These are phyloP conservation scores for Parmales sp. DNA, from an alignment of 108 stramenopile species.

Conservation along the genomic window DNA sequence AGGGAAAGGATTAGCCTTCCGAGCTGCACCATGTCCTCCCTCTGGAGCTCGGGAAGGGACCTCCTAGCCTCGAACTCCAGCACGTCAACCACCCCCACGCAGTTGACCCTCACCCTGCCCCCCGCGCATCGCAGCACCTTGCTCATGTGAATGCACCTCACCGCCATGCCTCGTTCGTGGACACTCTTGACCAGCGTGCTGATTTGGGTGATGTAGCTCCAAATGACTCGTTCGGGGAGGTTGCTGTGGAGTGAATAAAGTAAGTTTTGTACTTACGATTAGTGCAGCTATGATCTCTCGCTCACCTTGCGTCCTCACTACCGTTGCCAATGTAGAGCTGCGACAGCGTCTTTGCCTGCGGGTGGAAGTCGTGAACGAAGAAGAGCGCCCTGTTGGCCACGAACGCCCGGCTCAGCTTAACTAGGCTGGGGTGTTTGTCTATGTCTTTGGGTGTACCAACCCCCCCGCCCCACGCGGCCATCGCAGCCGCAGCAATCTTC, in stretches of 20 bases:
- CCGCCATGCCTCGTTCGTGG: slow-evolving; percentile 63
- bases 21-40: slow-evolving; percentile 64
- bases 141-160: slow-evolving; percentile 56
- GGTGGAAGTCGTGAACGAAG: slow-evolving; percentile 76
- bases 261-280: too few relatives aligned
- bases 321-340: slow-evolving; percentile 46
- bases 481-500: slow-evolving; percentile 62
- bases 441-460: neutral
- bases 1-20: slow-evolving; percentile 71
- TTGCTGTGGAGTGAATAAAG: too few relatives aligned
- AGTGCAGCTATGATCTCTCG: too few relatives aligned
- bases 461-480: slow-evolving; percentile 14
- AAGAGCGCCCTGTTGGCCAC: slow-evolving; percentile 73
- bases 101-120: slow-evolving; percentile 52
- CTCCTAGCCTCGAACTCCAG: slow-evolving; percentile 77
- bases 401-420: slow-evolving; percentile 59
- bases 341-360: slow-evolving; percentile 54
- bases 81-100: slow-evolving; percentile 69
- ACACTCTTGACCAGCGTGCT: slow-evolving; percentile 57
- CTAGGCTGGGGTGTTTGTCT: slow-evolving; percentile 47
- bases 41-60: slow-evolving; percentile 53
- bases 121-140: slow-evolving; percentile 44
- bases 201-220: slow-evolving; percentile 74
- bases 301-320: slow-evolving; percentile 25
- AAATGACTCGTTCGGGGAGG: slow-evolving; percentile 61